phyloP scores from a whole-genome alignment of 768 basidiomycete genomes.

The Trametes cinnabarina region DNA sequence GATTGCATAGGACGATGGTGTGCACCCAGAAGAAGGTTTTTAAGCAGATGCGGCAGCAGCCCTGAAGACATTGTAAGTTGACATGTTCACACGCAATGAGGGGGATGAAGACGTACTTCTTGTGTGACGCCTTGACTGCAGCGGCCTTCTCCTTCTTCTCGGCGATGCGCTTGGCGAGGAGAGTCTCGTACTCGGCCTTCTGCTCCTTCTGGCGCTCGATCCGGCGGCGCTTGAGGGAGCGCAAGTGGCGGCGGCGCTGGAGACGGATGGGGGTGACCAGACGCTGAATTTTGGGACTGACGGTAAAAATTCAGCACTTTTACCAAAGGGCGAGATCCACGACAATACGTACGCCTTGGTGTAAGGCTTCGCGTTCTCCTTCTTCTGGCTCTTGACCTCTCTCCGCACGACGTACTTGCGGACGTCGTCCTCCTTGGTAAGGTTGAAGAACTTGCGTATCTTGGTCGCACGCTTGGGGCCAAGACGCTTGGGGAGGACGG shows the following conservation, averaged over 20 bases:
- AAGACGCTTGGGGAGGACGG: conserved; percentile 88
- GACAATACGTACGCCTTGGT: conserved; percentile 82
- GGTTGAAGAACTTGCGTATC: conserved; percentile 97
- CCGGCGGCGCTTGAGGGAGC: conserved; percentile 82
- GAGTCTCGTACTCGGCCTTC: conserved; percentile 85
- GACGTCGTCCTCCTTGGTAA: conserved; percentile 97
- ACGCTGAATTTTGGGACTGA: conserved; percentile 95
- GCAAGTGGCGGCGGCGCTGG: conserved; percentile 93
- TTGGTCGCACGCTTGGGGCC: conserved; percentile 98
- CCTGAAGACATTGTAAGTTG: conserved; percentile 8
- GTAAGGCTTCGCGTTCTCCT: conserved; percentile 87
- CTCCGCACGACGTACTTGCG: conserved; percentile 94
- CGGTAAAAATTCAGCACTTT: background rate
- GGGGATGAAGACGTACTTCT: conserved; percentile 47
- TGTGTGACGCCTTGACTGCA: conserved; percentile 83
- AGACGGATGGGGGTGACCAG: conserved; percentile 93
- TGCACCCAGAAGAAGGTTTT: conserved; percentile 16
- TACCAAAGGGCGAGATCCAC: background rate
- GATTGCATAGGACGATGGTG: conserved; percentile 25
- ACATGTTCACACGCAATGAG: background rate
- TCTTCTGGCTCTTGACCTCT: conserved; percentile 88
- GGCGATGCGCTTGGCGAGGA: conserved; percentile 84
- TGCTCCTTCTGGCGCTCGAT: conserved; percentile 93
- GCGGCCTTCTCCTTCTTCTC: conserved; percentile 93
- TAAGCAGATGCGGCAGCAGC: conserved; percentile 23